Base-by-base conservation (phyloP, 345 rosid species). In the Limnanthes douglasii region DNA sequence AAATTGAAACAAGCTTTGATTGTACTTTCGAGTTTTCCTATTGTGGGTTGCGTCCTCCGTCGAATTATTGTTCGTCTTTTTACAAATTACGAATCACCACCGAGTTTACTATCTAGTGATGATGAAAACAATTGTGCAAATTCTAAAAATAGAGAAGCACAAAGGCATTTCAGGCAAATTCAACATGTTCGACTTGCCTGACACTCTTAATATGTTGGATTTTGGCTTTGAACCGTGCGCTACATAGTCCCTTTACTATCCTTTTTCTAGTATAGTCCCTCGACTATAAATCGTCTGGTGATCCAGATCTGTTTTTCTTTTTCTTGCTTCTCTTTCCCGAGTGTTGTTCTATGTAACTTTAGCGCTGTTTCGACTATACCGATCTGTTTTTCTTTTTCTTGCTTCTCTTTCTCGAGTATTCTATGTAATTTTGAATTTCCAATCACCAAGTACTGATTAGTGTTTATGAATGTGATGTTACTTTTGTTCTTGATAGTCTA, bases 1-100 rank as follows among this genome's bases (percentile, higher is more conserved):
- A n/a, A n/a, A n/a, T n/a, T n/a, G n/a, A n/a, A n/a, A n/a, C n/a
- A n/a, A n/a, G n/a, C n/a, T n/a, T n/a, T n/a, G n/a, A n/a, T n/a
- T n/a, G n/a, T n/a, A n/a, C n/a, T 23, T 31, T 50, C 37, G 4
- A 15, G 41, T 21, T 16, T 46, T 39, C 60, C 53, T 10, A 42
- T 54, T 39, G 16, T 54, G 20, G 53, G 53, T 0, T 46, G 53
- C 18, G 21, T 54, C 11, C 11, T 46, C 5, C 42, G 46, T 7
- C n/a, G n/a, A n/a, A 8, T 39, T 40, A 11, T 46, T 6, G 26
- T 12, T 3, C 43, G 11, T 14, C 1, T 54, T 2, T 18, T 46
- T n/a, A 31, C 9, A 3, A n/a, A n/a, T 36, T 46, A 45, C 2
- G 30, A 8, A 6, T 8, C n/a, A 6, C 6, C 3, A 2, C 30